Base-by-base conservation (phyloP, 176 grass and related monocot species). In the Musa acuminata region DNA sequence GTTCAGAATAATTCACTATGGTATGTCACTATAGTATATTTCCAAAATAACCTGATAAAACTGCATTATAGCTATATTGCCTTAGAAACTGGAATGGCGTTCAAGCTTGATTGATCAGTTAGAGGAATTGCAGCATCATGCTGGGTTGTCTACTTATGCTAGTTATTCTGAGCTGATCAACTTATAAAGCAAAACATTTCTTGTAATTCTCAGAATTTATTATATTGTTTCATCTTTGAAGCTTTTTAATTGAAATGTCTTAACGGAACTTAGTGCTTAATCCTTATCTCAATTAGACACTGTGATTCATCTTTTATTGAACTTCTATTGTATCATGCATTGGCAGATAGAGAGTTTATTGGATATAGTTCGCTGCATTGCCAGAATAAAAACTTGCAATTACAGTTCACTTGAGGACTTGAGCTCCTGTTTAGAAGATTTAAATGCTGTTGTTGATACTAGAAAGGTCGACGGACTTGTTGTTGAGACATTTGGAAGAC, bases 401-500 rank as follows among this genome's bases (percentile, higher is more conserved):
- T 93, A 89, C 78, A 87, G 69, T 82, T 99, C 90, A 35, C 72
- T 99, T 5, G 88, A 91, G 73, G 84, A 94, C 55, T 83, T 99
- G 73, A 87, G 83, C 80, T 91, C 90, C 12, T 91, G 79, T 78
- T 81, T 99, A 14, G 88, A 99, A 79, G 86, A 99, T 68, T 72
- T 99, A 68, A 99, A 89, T 87, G 88, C 90, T 67, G 90, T 94
- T 62, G 85, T 94, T 75, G 88, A 99, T 84, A 99, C 88, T 2
- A 78, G 95, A 75, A 94, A 86, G 50, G 88, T 99, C 49, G 95
- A 99, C 72, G 90, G 88, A 8, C 90, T 99, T 83, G 90, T 91
- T 59, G 90, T 99, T 62, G 95, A 94, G 80, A 99, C 95, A 27
- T 99, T 99, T 88, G 95, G 95, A 7, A 87, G 82, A 67, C 63